Base-by-base conservation (phyloP, 768 basidiomycete genomes). In the Leccinum barrowsii region DNA sequence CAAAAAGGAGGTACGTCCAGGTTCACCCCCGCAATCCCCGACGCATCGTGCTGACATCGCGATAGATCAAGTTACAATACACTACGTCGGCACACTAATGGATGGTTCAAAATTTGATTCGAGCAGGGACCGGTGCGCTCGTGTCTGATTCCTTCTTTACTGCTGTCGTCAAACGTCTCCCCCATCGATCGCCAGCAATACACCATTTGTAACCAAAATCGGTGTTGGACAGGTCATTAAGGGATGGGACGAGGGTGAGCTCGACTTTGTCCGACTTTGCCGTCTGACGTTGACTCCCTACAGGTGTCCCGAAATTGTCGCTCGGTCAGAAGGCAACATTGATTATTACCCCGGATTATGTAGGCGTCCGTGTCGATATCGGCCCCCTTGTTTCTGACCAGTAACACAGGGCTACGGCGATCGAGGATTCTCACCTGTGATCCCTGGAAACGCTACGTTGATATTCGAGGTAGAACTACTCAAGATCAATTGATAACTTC, bases 181-280 rank as follows among this genome's bases (percentile, higher is more conserved):
- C 2, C 22, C 59, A 55, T 58, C 34, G 24, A 51, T 50, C 24
- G n/a, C 12, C 70, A 90, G 91, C 40, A 76, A 77, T 0, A 3
- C 4, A 0, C 82, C 90, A 1, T 93, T 94, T 70, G 65, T 73
- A 60, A 90, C 89, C 3, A 67, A 82, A 68, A 92, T 93, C 61
- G 90, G 92, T 48, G 76, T 84, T 19, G 89, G 90, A 7, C 85
- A 86, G 68, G 92, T 95, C 50, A 94, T 95, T 75, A 87, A 80
- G 68, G 90, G 92, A 30, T 94, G 92, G 93, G 92, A 94, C 67
- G 90, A 93, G 72, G 92, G 93, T 87, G 63, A 65, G 80, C 74
- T 35, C 7, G 13, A 12, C 8, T 19, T 47, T 28, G 35, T 4
- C 12, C 34, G 11, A 30, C 7, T 22, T 32, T 28, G 6, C 15